These are phyloP conservation scores for Incumbomyces delicatus DNA, from an alignment of 2,329 filamentous ascomycete species.

Conservation along the genomic window DNA sequence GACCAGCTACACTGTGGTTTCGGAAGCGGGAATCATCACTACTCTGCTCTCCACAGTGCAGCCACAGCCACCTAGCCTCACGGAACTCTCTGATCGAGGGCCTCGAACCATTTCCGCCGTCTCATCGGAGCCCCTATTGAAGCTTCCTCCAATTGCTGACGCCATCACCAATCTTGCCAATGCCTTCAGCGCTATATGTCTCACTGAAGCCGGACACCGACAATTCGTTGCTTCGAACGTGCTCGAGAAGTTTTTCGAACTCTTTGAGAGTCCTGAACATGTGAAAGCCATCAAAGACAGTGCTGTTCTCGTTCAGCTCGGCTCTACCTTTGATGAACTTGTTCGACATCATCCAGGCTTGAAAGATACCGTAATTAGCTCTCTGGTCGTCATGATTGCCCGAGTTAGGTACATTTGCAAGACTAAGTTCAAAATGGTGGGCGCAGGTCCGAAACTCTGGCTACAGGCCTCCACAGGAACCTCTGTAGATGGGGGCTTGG, in stretches of 20 bases:
- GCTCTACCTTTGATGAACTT: slow-evolving; percentile 83
- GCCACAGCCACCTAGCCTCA: neutral
- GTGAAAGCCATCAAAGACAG: slow-evolving; percentile 75
- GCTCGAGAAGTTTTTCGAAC: slow-evolving; percentile 79
- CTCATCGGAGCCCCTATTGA: slow-evolving; percentile 43
- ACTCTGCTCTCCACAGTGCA: slow-evolving; percentile 68
- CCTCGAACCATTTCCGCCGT: slow-evolving; percentile 28
- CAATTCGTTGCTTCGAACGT: slow-evolving; percentile 76
- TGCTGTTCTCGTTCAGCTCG: slow-evolving; percentile 63
- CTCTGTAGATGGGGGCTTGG: slow-evolving; percentile 44
- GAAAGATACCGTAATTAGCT: slow-evolving; percentile 67
- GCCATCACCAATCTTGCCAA: slow-evolving; percentile 78
- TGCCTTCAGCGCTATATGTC: slow-evolving; percentile 84
- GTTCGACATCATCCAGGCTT: slow-evolving; percentile 84
- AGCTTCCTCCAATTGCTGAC: slow-evolving; percentile 78
- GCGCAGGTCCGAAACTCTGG: slow-evolving; percentile 72
- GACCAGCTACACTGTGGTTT: slow-evolving; percentile 91
- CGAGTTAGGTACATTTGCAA: slow-evolving; percentile 67
- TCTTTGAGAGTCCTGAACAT: slow-evolving; percentile 90
- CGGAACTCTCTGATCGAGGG: slow-evolving; percentile 23
- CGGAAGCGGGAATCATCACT: slow-evolving; percentile 82
- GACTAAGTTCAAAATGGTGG: slow-evolving; percentile 56
- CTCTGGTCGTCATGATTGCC: slow-evolving; percentile 81
- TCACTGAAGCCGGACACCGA: slow-evolving; percentile 79
- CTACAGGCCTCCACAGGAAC: slow-evolving; percentile 48